Base-by-base conservation (phyloP, 2,329 filamentous ascomycete species). In the Fonsecaea multimorphosa region DNA sequence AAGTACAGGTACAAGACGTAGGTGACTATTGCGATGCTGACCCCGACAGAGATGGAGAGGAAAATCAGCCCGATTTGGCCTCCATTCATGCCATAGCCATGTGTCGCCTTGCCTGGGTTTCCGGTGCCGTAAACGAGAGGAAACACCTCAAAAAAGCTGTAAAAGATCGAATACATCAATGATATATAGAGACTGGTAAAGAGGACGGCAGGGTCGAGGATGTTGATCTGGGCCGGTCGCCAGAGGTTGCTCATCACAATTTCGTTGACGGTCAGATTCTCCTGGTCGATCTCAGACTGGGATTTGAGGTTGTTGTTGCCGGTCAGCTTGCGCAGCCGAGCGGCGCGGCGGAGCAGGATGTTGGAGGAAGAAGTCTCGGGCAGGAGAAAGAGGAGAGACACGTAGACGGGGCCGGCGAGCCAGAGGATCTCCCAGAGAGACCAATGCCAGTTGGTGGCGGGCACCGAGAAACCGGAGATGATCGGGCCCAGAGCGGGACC, bases 111-210 rank as follows among this genome's bases (percentile, higher is more conserved):
- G 57, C 58, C 52, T 6, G 70, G 68, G 24, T 69, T 68, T 46
- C 70, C 70, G 31, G 80, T 80, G 1, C 81, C 82, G 74, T 87
- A 90, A 59, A 90, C 86, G 16, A 88, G 78, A 2, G 87, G 87
- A 75, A 90, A 89, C n/a, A 84, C 84, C 71, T 89, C 87, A 72
- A 90, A 90, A 77, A 84, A 89, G 7, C 78, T 78, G 70, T 84
- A 84, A 65, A 77, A 78, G 16, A 78, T 77, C 12, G 69, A 74
- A 66, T 78, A 90, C 71, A 86, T 83, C 70, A 89, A 82, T 52
- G 83, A 84, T 2, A 83, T 86, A 76, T 89, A 90, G 46, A 87
- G 61, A 70, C 87, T 84, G 1, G 86, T 82, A 74, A 89, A 89
- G 4, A 85, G 74, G 1, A 90, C 83, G 14, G 86, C 85, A 0